phyloP scores from a whole-genome alignment of 1,139 yeast species.

The Candida pseudocylindracea region DNA sequence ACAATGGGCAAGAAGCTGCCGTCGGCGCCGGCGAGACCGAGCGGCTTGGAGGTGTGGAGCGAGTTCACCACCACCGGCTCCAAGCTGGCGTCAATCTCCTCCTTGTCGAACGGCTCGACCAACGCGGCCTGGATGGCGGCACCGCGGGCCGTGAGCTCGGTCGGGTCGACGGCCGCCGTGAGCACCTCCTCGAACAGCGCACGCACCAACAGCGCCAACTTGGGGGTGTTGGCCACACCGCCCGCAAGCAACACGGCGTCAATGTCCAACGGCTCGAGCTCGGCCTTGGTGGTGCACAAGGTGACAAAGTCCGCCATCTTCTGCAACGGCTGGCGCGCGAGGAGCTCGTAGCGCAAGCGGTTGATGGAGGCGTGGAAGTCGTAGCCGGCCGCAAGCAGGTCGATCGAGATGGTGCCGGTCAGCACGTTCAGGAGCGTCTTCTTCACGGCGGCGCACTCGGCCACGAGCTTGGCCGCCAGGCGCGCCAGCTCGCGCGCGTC shows the following conservation, averaged over 20 bases:
- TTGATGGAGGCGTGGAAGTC: constrained; percentile 88
- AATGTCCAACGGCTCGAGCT: constrained; percentile 63
- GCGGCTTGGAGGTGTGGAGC: constrained; percentile 65
- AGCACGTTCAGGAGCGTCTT: constrained; percentile 84
- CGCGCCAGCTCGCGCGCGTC: constrained; percentile 70
- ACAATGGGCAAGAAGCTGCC: constrained; percentile 58
- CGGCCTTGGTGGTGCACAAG: constrained; percentile 58
- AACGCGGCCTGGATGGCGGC: constrained; percentile 94
- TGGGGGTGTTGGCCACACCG: constrained; percentile 86
- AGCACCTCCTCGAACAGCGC: constrained; percentile 69
- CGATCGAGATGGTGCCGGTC: constrained; percentile 81
- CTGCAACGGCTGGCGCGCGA: constrained; percentile 57
- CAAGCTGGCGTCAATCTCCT: constrained; percentile 66
- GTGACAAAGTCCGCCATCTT: constrained; percentile 64
- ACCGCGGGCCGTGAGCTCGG: constrained; percentile 83
- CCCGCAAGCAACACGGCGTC: constrained; percentile 88
- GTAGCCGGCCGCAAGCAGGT: constrained; percentile 81
- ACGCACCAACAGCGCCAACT: constrained; percentile 57
- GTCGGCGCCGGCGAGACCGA: constrained; percentile 61
- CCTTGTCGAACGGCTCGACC: constrained; percentile 64
- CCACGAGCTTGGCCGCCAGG: constrained; percentile 72
- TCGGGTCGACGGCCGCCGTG: constrained; percentile 59
- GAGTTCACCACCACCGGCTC: constrained; percentile 79
- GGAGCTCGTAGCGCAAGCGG: constrained; percentile 83
- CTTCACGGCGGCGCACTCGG: constrained; percentile 70